phyloP scores from a whole-genome alignment of 1,284 basidiomycete species.

The Trametes versicolor region DNA sequence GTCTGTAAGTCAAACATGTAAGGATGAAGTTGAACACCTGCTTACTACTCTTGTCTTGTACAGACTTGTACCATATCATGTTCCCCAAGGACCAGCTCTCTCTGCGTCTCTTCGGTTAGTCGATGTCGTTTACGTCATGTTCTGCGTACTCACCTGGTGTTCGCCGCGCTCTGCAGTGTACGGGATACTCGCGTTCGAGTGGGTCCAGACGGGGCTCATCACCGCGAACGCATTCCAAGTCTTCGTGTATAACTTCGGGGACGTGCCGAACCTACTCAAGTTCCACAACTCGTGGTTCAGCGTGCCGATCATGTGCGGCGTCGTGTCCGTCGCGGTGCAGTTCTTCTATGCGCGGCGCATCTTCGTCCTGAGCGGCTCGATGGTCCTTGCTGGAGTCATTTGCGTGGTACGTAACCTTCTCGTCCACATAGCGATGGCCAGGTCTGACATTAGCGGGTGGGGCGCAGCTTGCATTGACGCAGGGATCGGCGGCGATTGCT shows the following conservation, averaged over 20 bases:
- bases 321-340: slow-evolving; percentile 34
- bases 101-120: slow-evolving; percentile 11
- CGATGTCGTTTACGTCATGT: neutral
- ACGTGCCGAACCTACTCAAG: slow-evolving; percentile 14
- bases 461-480: neutral
- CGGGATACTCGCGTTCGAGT: slow-evolving; percentile 26
- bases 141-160: neutral
- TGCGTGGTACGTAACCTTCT: slow-evolving; percentile 11
- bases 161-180: slow-evolving; percentile 24
- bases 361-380: slow-evolving; percentile 29
- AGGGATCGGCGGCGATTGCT: slow-evolving; percentile 15
- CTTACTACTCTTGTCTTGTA: neutral
- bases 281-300: slow-evolving; percentile 37
- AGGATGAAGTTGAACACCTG: neutral
- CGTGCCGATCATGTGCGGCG: slow-evolving; percentile 33
- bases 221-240: slow-evolving; percentile 29
- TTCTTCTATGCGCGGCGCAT: slow-evolving; percentile 36
- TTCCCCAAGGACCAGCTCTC: slow-evolving; percentile 20
- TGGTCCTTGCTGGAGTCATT: slow-evolving; percentile 23
- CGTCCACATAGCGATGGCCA: no score
- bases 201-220: slow-evolving; percentile 31
- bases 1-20: neutral
- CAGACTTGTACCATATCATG: slow-evolving; percentile 23
- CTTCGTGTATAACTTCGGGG: slow-evolving; percentile 33
- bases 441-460: neutral